These are phyloP conservation scores for Lathyrus tuberosus DNA, from an alignment of 306 rosid genomes.

Conservation along the genomic window DNA sequence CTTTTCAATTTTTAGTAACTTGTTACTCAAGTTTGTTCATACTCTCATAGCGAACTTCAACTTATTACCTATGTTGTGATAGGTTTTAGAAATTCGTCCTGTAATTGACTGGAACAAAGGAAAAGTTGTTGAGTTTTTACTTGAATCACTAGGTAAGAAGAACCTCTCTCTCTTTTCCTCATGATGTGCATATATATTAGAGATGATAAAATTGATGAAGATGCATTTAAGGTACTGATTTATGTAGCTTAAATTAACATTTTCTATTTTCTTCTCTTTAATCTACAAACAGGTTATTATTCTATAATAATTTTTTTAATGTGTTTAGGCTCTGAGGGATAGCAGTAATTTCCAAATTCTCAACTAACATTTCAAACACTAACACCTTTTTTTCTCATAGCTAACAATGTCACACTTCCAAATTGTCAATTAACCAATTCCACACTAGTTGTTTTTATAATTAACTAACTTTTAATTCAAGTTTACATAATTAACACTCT, in stretches of 20 bases:
- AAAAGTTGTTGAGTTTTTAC: slow-evolving; percentile 92
- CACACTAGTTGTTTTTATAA: no score
- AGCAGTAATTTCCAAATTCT: no score
- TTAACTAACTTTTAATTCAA: no score
- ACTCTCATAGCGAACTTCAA: neutral
- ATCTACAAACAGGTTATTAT: no score
- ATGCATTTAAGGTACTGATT: slow-evolving; percentile 81
- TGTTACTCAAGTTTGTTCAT: no score
- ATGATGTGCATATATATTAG: slow-evolving; percentile 80
- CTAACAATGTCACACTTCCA: no score
- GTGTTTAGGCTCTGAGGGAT: slow-evolving; percentile 63
- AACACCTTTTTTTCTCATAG: no score
- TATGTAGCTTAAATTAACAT: neutral
- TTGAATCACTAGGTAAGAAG: slow-evolving; percentile 73
- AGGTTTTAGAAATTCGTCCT: slow-evolving; percentile 99
- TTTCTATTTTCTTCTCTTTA: neutral
- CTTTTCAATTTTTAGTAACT: no score
- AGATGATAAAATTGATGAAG: slow-evolving; percentile 92
- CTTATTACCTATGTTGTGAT: neutral
- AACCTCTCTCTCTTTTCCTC: neutral
- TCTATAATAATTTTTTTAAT: neutral
- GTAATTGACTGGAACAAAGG: slow-evolving; percentile 96
- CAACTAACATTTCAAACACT: no score
- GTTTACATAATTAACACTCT: no score
- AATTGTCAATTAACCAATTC: no score